Conservation (phyloP, 2,329 filamentous ascomycete species). For the Monilinia fructicola region DNA sequence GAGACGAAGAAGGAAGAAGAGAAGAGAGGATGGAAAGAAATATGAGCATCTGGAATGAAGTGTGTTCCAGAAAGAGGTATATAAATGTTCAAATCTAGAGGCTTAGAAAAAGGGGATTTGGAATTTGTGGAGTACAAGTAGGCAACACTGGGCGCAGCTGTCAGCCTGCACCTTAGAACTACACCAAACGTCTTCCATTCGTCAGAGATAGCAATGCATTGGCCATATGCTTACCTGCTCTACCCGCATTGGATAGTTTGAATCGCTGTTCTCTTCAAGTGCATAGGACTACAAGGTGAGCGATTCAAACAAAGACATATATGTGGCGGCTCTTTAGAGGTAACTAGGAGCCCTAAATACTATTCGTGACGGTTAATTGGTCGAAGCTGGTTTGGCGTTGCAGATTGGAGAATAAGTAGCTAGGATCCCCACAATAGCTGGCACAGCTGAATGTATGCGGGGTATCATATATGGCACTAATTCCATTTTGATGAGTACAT, state of each 20-base stretch:
- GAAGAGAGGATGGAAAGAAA: neutral
- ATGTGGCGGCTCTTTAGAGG: slow-evolving; percentile 6
- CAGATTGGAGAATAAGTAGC: neutral
- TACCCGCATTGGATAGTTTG: neutral
- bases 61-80: neutral
- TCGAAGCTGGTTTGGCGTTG: neutral
- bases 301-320: neutral
- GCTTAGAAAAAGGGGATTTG: neutral
- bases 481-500: neutral
- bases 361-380: neutral
- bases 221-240: no score
- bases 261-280: slow-evolving; percentile 16
- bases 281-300: neutral
- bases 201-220: slow-evolving; percentile 18
- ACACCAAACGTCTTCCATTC: slow-evolving; percentile 7
- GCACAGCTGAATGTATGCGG: slow-evolving; percentile 3
- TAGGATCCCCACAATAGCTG: slow-evolving; percentile 9
- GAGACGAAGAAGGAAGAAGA: neutral
- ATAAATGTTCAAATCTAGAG: neutral
- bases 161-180: slow-evolving; percentile 16
- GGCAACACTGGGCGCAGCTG: slow-evolving; percentile 22
- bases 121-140: slow-evolving; percentile 16
- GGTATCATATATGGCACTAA: neutral
- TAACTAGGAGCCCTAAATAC: neutral
- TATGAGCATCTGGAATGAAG: neutral